Evolutionary conservation across 2,329 filamentous ascomycete species (phyloP).

Genomic region (Colletotrichum cereale): DNA sequence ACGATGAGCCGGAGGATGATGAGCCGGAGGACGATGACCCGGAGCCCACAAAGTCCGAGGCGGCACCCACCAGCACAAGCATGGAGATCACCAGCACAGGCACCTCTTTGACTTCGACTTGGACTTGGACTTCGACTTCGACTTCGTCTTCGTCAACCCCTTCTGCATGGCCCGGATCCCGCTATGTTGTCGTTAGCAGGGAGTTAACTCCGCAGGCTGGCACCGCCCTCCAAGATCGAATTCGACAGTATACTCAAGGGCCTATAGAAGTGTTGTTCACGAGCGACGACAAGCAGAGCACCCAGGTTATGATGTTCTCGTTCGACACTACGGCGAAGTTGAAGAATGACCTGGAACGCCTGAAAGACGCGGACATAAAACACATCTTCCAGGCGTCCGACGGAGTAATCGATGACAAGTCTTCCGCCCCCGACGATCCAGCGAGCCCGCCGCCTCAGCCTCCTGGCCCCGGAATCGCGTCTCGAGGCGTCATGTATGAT

Average conservation of each 20-base stretch:
- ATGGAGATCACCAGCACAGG: fast-evolving
- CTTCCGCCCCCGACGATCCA: no score
- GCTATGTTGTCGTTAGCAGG: not conserved
- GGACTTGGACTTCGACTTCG: no score
- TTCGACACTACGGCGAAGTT: not conserved
- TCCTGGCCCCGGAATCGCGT: not conserved
- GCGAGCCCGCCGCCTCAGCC: fast-evolving
- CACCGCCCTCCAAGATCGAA: not conserved
- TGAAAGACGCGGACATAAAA: not conserved
- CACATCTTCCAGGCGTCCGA: not conserved
- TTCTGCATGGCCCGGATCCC: not conserved
- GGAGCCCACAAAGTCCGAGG: not conserved
- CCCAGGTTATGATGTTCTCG: not conserved
- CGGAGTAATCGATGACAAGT: fast-evolving
- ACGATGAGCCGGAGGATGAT: not conserved
- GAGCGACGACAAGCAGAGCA: not conserved
- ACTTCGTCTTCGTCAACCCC: not conserved
- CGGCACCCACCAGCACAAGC: not conserved
- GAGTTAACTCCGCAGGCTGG: not conserved
- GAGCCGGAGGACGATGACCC: not conserved
- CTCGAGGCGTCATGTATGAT: not conserved
- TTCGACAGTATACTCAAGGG: not conserved
- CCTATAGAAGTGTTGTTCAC: fast-evolving
- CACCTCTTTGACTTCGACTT: no score
- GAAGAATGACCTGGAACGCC: not conserved